Percentiles rank a stretch among this genome's conserved stretches.
These are phyloP conservation scores for Vitis hybrid DNA, from an alignment of 177 flowering plant species.

Conservation along the genomic window DNA sequence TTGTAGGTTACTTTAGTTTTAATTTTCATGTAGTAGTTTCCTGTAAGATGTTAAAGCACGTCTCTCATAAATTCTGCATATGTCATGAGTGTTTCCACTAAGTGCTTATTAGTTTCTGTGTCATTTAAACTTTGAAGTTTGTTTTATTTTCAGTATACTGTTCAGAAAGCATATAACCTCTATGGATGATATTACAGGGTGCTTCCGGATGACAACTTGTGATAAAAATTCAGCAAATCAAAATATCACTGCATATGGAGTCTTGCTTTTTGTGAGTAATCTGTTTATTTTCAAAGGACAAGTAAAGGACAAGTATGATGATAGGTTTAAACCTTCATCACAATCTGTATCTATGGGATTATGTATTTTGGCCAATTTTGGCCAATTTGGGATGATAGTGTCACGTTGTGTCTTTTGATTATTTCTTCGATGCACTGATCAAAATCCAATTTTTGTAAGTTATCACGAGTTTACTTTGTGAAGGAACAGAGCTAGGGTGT, in stretches of 20 bases:
- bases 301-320: neutral
- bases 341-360: neutral
- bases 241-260: constrained; percentile 67
- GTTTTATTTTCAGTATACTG: neutral
- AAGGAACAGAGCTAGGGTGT: neutral
- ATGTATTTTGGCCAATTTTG: constrained; percentile 1
- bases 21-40: neutral
- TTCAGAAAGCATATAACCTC: constrained; percentile 5
- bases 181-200: constrained; percentile 39
- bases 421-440: neutral
- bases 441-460: neutral
- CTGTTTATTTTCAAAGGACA: neutral
- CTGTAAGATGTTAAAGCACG: neutral
- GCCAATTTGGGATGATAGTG: neutral
- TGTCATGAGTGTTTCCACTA: neutral
- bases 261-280: constrained; percentile 58
- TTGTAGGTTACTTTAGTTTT: too few relatives aligned
- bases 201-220: constrained; percentile 59
- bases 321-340: neutral
- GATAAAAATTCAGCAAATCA: constrained; percentile 45
- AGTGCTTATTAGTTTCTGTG: neutral
- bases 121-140: neutral
- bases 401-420: neutral
- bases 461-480: neutral
- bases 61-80: neutral